phyloP scores from a whole-genome alignment of 1,139 yeast species.

The Candida pseudocylindracea region DNA sequence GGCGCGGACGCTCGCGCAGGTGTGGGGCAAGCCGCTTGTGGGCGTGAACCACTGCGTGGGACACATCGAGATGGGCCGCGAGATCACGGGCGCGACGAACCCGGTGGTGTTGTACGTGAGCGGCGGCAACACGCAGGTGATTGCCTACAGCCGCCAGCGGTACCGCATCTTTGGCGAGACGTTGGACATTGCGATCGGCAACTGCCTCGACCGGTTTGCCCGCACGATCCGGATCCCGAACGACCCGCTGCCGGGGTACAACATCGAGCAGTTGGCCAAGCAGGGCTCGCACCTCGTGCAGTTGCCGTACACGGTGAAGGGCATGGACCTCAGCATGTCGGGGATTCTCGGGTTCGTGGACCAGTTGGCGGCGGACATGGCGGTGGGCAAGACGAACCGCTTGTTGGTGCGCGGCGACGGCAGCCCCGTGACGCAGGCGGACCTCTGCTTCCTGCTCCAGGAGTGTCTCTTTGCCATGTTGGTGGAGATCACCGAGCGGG shows the following conservation, averaged over 20 bases:
- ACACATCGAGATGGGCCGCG: conserved; percentile 97
- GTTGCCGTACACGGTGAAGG: conserved; percentile 89
- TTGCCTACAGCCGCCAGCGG: conserved; percentile 83
- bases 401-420: conserved; percentile 27
- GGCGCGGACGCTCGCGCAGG: conserved; percentile 63
- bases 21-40: conserved; percentile 70
- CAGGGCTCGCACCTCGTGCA: conserved; percentile 46
- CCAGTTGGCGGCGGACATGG: conserved; percentile 49
- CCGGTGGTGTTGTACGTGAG: conserved; percentile 94
- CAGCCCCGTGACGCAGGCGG: conserved; percentile 50
- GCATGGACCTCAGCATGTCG: conserved; percentile 95
- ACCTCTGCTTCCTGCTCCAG: conserved; percentile 79
- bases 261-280: conserved; percentile 85
- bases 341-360: conserved; percentile 83
- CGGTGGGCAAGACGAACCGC: conserved; percentile 6
- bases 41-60: conserved; percentile 98
- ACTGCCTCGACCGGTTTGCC: conserved; percentile 90
- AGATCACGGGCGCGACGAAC: conserved; percentile 83
- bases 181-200: conserved; percentile 90
- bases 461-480: conserved; percentile 89
- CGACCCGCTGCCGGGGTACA: conserved; percentile 94
- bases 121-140: conserved; percentile 97
- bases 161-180: conserved; percentile 96
- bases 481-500: conserved; percentile 94
- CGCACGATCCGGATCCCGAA: conserved; percentile 73